Percentiles rank a stretch among this genome's conserved stretches.
phyloP scores from a whole-genome alignment of 805 yeast species.

The Zygoascus ofunaensis region DNA sequence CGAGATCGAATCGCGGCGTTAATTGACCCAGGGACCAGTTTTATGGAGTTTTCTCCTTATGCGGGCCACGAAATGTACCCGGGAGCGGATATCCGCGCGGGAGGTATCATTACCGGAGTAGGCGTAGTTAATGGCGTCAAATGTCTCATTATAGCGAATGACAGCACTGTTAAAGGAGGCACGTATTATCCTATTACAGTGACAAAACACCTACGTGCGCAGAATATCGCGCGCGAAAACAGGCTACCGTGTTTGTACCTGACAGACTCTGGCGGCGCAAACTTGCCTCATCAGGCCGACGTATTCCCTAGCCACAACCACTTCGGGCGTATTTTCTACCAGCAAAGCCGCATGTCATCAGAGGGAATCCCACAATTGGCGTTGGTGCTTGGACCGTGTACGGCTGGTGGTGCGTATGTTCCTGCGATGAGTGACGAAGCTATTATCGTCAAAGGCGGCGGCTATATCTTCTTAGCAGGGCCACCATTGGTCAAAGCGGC shows the following conservation, averaged over 20 bases:
- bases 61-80: slow-evolving; percentile 27
- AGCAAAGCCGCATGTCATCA: slow-evolving; percentile 26
- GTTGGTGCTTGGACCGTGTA: slow-evolving; percentile 27
- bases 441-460: slow-evolving; percentile 26
- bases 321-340: slow-evolving; percentile 27
- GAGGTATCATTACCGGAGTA: slow-evolving; percentile 28
- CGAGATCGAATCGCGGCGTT: slow-evolving; percentile 24
- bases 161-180: slow-evolving; percentile 28
- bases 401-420: slow-evolving; percentile 30
- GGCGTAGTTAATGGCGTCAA: slow-evolving; percentile 25
- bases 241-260: slow-evolving; percentile 26
- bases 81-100: slow-evolving; percentile 25
- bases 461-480: slow-evolving; percentile 28
- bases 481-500: slow-evolving; percentile 30
- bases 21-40: slow-evolving; percentile 25
- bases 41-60: slow-evolving; percentile 24
- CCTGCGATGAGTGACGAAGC: slow-evolving; percentile 30
- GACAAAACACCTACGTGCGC: slow-evolving; percentile 27
- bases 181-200: slow-evolving; percentile 30
- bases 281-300: slow-evolving; percentile 28
- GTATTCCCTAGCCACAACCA: slow-evolving; percentile 29
- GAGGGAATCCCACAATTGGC: slow-evolving; percentile 26
- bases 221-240: slow-evolving; percentile 27
- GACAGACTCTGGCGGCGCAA: slow-evolving; percentile 28
- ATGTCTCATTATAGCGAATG: slow-evolving; percentile 27